Percentiles rank a stretch among this genome's conserved stretches.
Conservation (phyloP, 768 basidiomycete species). For the Boletus tomentosulus region DNA sequence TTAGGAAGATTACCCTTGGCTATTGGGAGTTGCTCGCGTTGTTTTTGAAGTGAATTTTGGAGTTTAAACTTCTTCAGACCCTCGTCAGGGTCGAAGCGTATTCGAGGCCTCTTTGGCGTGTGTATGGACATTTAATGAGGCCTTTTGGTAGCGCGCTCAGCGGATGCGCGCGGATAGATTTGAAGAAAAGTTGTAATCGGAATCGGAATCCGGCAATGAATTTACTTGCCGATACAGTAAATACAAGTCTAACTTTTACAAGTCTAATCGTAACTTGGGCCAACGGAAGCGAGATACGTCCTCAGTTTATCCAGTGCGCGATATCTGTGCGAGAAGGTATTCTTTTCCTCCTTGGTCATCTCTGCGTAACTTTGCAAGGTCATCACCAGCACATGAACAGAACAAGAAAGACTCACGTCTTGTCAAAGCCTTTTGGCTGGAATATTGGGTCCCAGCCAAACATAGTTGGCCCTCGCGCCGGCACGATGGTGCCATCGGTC, state of each 20-base stretch:
- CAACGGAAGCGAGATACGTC: constrained; percentile 30
- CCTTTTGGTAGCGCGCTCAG: neutral
- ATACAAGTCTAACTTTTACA: neutral
- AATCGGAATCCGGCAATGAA: constrained; percentile 15
- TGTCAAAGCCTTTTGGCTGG: constrained; percentile 66
- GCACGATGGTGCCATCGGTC: constrained; percentile 88
- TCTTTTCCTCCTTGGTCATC: constrained; percentile 62
- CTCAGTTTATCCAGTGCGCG: constrained; percentile 58
- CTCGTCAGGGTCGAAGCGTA: constrained; percentile 20
- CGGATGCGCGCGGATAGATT: neutral
- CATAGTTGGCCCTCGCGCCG: constrained; percentile 65
- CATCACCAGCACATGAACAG: neutral
- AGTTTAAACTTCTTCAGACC: constrained; percentile 7
- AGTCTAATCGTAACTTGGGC: neutral
- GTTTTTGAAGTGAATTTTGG: constrained; percentile 46
- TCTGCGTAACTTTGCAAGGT: constrained; percentile 51
- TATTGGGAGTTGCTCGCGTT: constrained; percentile 72
- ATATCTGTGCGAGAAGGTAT: constrained; percentile 61
- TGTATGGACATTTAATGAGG: constrained; percentile 14
- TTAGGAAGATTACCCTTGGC: constrained; percentile 50
- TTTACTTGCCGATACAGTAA: constrained; percentile 4
- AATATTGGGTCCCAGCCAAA: constrained; percentile 96
- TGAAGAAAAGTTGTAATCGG: constrained; percentile 12
- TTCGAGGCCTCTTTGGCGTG: constrained; percentile 26
- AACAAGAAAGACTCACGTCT: constrained; percentile 54